Percentiles rank a stretch among this genome's conserved stretches.
These are phyloP conservation scores for Pleurotus cornucopiae DNA, from an alignment of 768 basidiomycete species.

Conservation along the genomic window DNA sequence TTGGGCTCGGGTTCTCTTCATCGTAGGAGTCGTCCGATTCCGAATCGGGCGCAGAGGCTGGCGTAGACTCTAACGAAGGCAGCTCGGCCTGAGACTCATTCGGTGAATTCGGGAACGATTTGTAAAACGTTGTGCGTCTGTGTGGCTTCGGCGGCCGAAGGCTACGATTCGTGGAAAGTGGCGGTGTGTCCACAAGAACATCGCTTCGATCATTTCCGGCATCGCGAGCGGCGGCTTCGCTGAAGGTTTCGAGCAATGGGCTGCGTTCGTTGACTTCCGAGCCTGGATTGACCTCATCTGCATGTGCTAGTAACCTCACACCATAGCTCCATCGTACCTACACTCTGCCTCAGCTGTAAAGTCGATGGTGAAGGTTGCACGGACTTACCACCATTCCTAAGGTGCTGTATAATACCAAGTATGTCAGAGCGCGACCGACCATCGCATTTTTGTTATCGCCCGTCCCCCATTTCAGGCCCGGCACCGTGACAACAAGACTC, in stretches of 20 bases:
- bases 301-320: slow-evolving; percentile 72
- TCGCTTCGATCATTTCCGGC: neutral
- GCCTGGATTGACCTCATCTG: slow-evolving; percentile 40
- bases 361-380: neutral
- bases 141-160: slow-evolving; percentile 12
- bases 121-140: slow-evolving; percentile 45
- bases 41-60: slow-evolving; percentile 6
- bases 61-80: slow-evolving; percentile 21
- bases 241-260: slow-evolving; percentile 29
- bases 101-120: slow-evolving; percentile 63
- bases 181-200: slow-evolving; percentile 4
- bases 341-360: neutral
- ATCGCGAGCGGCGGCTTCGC: slow-evolving; percentile 16
- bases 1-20: slow-evolving; percentile 8
- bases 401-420: slow-evolving; percentile 89
- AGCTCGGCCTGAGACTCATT: slow-evolving; percentile 33
- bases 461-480: slow-evolving; percentile 73
- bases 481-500: slow-evolving; percentile 79
- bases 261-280: slow-evolving; percentile 25
- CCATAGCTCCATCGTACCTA: slow-evolving; percentile 94
- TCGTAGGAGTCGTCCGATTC: slow-evolving; percentile 21
- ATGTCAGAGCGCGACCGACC: slow-evolving; percentile 87
- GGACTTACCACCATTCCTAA: slow-evolving; percentile 87
- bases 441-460: slow-evolving; percentile 84
- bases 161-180: slow-evolving; percentile 1